Evolutionary conservation across 306 rosid species (phyloP).

Genomic region (Canavalia gladiata): DNA sequence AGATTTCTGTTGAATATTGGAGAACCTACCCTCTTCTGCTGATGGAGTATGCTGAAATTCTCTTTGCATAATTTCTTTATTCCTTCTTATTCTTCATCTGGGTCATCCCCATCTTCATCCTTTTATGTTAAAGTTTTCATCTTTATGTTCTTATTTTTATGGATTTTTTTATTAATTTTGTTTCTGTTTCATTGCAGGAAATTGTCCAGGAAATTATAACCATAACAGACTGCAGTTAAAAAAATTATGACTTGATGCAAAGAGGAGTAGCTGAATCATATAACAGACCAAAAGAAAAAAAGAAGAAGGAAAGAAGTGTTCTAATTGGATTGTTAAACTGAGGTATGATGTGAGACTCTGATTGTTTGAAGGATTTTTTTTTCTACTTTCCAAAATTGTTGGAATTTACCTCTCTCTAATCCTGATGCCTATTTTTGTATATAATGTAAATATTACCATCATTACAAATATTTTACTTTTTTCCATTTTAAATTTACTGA

Average conservation of each 20-base stretch:
- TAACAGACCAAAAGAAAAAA: neutral
- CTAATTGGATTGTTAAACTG: slow-evolving; percentile 4
- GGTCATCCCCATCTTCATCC: slow-evolving; percentile 28
- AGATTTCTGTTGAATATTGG: slow-evolving; percentile 31
- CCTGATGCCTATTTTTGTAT: neutral
- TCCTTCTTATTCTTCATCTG: slow-evolving; percentile 34
- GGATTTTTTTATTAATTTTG: neutral
- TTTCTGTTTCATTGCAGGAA: slow-evolving; percentile 36
- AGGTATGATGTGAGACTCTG: slow-evolving; percentile 51
- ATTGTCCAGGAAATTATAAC: slow-evolving; percentile 15
- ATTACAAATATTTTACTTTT: neutral
- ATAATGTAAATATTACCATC: neutral
- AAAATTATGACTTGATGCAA: slow-evolving; percentile 35
- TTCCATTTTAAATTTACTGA: slow-evolving; percentile 3
- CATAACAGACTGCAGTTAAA: slow-evolving; percentile 22
- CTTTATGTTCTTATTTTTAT: neutral
- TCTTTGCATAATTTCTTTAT: neutral
- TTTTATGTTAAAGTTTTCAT: slow-evolving; percentile 32
- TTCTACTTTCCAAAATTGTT: slow-evolving; percentile 26
- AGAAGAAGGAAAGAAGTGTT: neutral
- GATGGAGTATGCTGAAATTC: slow-evolving; percentile 36
- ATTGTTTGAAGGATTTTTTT: slow-evolving; percentile 31
- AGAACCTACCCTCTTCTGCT: slow-evolving; percentile 39
- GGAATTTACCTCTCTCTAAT: slow-evolving; percentile 30
- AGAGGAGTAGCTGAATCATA: slow-evolving; percentile 33